These are phyloP conservation scores for Brassica rapa DNA, from an alignment of 345 rosid genomes.

Conservation along the genomic window DNA sequence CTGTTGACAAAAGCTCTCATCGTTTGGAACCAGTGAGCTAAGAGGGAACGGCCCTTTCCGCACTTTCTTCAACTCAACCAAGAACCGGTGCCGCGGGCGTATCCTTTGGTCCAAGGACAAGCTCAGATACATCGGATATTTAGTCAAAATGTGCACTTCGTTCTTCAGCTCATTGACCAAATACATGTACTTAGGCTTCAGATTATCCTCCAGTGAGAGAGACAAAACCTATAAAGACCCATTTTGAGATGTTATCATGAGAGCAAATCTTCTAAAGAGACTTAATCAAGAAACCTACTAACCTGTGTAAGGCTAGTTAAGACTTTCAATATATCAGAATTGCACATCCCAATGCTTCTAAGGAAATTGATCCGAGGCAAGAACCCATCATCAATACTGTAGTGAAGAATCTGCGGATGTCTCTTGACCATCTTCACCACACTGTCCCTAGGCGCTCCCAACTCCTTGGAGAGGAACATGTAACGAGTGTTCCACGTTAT, in stretches of 20 bases:
- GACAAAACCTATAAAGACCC: constrained; percentile 70
- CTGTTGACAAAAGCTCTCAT: constrained; percentile 85
- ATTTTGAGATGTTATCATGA: background rate
- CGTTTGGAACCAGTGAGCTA: constrained; percentile 77
- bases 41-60: constrained; percentile 96
- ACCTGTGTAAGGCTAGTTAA: constrained; percentile 97
- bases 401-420: constrained; percentile 95
- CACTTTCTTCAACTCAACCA: constrained; percentile 87
- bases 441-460: constrained; percentile 90
- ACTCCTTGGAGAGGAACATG: constrained; percentile 80
- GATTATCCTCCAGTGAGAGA: constrained; percentile 85
- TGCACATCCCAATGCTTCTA: constrained; percentile 81
- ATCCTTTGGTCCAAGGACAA: constrained; percentile 93
- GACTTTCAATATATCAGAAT: constrained; percentile 88
- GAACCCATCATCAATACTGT: constrained; percentile 88
- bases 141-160: constrained; percentile 77
- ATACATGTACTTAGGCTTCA: constrained; percentile 88
- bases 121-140: constrained; percentile 88
- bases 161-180: constrained; percentile 85
- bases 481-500: constrained; percentile 90
- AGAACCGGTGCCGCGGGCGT: constrained; percentile 89
- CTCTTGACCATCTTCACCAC: constrained; percentile 90
- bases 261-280: background rate
- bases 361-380: constrained; percentile 92
- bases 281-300: constrained; percentile 28